These are phyloP conservation scores for Sporothrix brasiliensis DNA, from an alignment of 2,329 filamentous ascomycete genomes.

Conservation along the genomic window DNA sequence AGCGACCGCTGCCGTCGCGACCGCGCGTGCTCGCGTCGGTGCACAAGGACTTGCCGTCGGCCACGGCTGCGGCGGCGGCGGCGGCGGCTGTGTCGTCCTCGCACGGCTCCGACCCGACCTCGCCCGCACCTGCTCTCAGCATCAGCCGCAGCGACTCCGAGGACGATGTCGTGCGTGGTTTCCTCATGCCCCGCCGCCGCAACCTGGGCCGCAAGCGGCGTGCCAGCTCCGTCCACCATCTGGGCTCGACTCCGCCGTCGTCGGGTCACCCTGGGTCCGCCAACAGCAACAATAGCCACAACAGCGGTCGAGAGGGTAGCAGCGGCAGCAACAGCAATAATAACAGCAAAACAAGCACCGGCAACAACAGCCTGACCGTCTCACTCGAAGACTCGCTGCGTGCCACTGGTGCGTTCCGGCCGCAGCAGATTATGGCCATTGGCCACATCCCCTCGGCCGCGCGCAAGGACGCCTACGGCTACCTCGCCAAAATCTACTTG, in stretches of 20 bases:
- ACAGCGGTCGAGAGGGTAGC: slow-evolving; percentile 37
- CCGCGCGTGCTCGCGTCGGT: slow-evolving; percentile 45
- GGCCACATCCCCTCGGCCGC: slow-evolving; percentile 58
- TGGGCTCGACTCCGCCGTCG: slow-evolving; percentile 59
- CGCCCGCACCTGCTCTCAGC: slow-evolving; percentile 51
- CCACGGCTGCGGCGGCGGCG: slow-evolving; percentile 28
- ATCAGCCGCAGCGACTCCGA: slow-evolving; percentile 66
- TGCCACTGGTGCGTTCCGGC: slow-evolving; percentile 59
- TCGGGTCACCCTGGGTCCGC: slow-evolving; percentile 45
- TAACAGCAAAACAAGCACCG: slow-evolving; percentile 36
- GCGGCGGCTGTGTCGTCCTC: slow-evolving; percentile 40
- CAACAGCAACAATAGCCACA: slow-evolving; percentile 41
- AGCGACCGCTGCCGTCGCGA: slow-evolving; percentile 53
- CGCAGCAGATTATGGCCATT: slow-evolving; percentile 65
- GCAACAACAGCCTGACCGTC: slow-evolving; percentile 43
- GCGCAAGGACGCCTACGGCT: slow-evolving; percentile 57
- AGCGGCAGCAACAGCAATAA: background rate
- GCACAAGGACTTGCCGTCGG: slow-evolving; percentile 35
- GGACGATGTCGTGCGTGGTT: slow-evolving; percentile 64
- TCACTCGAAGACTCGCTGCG: slow-evolving; percentile 62
- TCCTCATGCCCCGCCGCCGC: slow-evolving; percentile 53
- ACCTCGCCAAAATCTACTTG: slow-evolving; percentile 60
- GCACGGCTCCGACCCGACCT: slow-evolving; percentile 54
- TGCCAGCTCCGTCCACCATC: slow-evolving; percentile 47
- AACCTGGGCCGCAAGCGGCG: slow-evolving; percentile 46